Evolutionary conservation across 306 rosid genomes (phyloP).

Genomic region (Pyrus pyrifolia): DNA sequence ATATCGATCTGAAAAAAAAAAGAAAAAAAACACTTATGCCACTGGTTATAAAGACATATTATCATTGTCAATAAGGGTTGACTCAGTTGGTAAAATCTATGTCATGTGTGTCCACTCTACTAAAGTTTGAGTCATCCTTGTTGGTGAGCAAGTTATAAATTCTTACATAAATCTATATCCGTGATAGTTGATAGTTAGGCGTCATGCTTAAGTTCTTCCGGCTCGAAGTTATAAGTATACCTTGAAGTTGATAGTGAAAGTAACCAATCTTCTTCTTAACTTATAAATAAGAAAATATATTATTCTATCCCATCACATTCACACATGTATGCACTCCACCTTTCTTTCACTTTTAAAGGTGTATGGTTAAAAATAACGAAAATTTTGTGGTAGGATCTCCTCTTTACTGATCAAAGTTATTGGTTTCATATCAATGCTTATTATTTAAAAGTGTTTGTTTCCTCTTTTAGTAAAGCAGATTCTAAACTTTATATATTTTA

Average conservation of each 20-base stretch:
- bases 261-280: too few relatives aligned
- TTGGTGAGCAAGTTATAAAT: too few relatives aligned
- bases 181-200: too few relatives aligned
- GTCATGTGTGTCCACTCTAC: too few relatives aligned
- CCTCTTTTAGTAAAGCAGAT: constrained; percentile 29
- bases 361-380: background rate
- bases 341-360: constrained; percentile 1
- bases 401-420: background rate
- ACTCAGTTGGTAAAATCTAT: too few relatives aligned
- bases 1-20: too few relatives aligned
- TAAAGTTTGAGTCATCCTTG: too few relatives aligned
- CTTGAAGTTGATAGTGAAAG: too few relatives aligned
- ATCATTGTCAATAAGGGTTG: too few relatives aligned
- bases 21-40: background rate
- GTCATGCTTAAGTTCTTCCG: rapidly evolving
- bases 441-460: constrained; percentile 2
- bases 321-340: background rate
- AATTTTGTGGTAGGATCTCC: background rate
- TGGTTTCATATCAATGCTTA: constrained; percentile 8
- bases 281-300: background rate
- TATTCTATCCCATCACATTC: background rate
- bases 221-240: too few relatives aligned
- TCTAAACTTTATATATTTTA: background rate
- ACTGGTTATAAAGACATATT: background rate
- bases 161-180: too few relatives aligned